Evolutionary conservation across 768 basidiomycete species (phyloP), one percentile per base, ranked within the genome.

Genomic region (Tulasnella sp.): DNA sequence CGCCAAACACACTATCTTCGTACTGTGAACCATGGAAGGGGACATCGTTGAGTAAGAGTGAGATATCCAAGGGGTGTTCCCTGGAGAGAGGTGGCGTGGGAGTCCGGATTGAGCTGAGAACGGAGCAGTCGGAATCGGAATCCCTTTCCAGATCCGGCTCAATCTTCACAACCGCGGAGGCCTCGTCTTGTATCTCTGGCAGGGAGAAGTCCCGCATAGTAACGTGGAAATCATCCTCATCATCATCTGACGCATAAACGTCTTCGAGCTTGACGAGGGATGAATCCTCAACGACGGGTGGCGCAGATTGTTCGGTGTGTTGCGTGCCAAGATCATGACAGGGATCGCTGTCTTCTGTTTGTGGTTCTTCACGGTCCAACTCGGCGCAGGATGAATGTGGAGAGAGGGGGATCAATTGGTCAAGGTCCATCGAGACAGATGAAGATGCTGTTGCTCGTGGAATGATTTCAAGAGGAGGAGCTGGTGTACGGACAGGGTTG

Each of bases 171-270:
- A 42, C 40, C 3, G 49, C 27, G 6, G 48, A 50, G 39, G 39
- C 31, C 37, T 41, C 39, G 37, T 16, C 25, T 39, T 41, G 22
- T n/a, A n/a, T n/a, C n/a, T n/a, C n/a, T n/a, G n/a, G n/a, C 40
- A 20, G 19, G 27, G 39, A 40, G n/a, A 51, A 51, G 25, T 51
- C 4, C n/a, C 44, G 37, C 49, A 51, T 51, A 12, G 49, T 51
- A 28, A 51, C 49, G 29, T 51, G 49, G 49, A 51, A 51, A 34
- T 51, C 49, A 42, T 51, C 49, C 49, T 51, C 49, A 31, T 51
- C 49, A 31, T 51, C 49, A 32, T 29, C 27, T 27, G 49, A 51
- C 37, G 19, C 39, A 40, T 16, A 40, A 25, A 40, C 39, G 39
- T 25, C n/a, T 16, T n/a, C 39, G 39, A 40, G 27, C 39, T 16